Evolutionary conservation across 139 green algal genomes (phyloP).

Genomic region (Micractinium conductrix): DNA sequence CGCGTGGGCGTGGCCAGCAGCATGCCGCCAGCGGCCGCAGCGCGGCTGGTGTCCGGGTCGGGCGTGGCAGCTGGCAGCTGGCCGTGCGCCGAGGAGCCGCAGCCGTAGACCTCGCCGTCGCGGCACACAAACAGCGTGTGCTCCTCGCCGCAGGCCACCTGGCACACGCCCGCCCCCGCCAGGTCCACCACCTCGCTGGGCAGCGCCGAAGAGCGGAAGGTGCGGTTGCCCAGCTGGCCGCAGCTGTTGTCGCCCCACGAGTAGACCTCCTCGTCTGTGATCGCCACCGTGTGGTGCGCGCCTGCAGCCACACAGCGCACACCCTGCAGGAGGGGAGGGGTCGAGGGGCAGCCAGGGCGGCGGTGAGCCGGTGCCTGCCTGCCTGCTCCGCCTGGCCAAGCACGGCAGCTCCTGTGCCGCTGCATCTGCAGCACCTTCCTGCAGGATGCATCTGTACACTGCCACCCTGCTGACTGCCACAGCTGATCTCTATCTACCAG

Average conservation of each 20-base stretch:
- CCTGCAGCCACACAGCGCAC: constrained; percentile 75
- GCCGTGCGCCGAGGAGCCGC: constrained; percentile 55
- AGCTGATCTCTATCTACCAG: too few relatives aligned
- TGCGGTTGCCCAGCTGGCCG: constrained; percentile 72
- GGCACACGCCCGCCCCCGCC: constrained; percentile 55
- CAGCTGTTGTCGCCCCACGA: constrained; percentile 72
- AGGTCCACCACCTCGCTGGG: constrained; percentile 54
- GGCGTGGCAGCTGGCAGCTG: constrained; percentile 23
- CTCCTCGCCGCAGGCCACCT: constrained; percentile 67
- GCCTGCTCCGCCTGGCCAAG: too few relatives aligned
- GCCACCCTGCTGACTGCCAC: too few relatives aligned
- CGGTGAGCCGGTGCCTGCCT: too few relatives aligned
- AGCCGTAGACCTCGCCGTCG: constrained; percentile 65
- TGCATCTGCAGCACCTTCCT: too few relatives aligned
- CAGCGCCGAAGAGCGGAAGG: constrained; percentile 35
- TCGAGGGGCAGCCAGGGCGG: background rate
- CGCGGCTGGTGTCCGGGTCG: constrained; percentile 35
- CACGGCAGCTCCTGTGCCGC: too few relatives aligned
- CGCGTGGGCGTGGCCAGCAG: constrained; percentile 17
- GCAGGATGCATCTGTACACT: too few relatives aligned
- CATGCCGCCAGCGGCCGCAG: constrained; percentile 3
- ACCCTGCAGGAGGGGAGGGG: constrained; percentile 39
- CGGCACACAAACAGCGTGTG: constrained; percentile 83
- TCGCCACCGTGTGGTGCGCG: constrained; percentile 75
- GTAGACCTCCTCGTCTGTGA: constrained; percentile 74